A percentile compares a stretch with the other conserved stretches of the same genome.
These are phyloP conservation scores for Xylariaceae sp. DNA, from an alignment of 2,329 filamentous ascomycete species.

Conservation along the genomic window DNA sequence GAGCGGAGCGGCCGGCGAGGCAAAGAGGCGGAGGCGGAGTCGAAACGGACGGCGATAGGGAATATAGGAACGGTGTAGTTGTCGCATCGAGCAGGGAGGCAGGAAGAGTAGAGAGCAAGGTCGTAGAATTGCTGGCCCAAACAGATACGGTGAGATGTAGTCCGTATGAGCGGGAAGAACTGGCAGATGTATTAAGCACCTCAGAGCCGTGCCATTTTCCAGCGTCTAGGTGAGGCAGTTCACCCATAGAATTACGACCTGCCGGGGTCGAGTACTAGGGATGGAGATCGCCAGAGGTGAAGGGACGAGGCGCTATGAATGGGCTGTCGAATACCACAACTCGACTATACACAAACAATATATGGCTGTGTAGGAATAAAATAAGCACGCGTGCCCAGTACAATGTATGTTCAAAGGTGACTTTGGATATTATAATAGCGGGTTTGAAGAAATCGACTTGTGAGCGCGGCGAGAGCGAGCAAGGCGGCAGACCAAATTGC, in stretches of 20 bases:
- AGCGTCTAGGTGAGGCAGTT: constrained; percentile 22
- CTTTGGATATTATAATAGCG: neutral
- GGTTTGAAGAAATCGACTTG: constrained; percentile 2
- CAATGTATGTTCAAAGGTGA: neutral
- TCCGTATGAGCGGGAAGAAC: neutral
- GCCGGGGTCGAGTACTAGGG: constrained; percentile 4
- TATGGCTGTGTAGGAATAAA: neutral
- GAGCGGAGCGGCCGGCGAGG: constrained; percentile 9
- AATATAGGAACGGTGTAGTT: constrained; percentile 5
- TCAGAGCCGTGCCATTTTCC: constrained; percentile 35
- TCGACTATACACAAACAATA: neutral
- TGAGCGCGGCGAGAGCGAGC: constrained; percentile 14
- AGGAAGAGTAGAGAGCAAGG: neutral
- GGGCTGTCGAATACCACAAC: neutral
- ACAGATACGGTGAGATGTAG: constrained; percentile 3
- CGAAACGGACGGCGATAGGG: constrained; percentile 9
- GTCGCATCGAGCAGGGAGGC: constrained; percentile 15
- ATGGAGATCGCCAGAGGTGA: neutral
- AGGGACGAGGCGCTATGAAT: neutral
- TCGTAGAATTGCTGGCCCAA: constrained; percentile 3
- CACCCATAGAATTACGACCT: constrained; percentile 28
- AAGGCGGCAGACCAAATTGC: constrained; percentile 12
- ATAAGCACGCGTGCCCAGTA: neutral
- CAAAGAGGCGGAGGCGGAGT: constrained; percentile 4
- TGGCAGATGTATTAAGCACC: constrained; percentile 25